These are phyloP conservation scores for Setaria viridis DNA, from an alignment of 202 grass and related monocot species.

Conservation along the genomic window DNA sequence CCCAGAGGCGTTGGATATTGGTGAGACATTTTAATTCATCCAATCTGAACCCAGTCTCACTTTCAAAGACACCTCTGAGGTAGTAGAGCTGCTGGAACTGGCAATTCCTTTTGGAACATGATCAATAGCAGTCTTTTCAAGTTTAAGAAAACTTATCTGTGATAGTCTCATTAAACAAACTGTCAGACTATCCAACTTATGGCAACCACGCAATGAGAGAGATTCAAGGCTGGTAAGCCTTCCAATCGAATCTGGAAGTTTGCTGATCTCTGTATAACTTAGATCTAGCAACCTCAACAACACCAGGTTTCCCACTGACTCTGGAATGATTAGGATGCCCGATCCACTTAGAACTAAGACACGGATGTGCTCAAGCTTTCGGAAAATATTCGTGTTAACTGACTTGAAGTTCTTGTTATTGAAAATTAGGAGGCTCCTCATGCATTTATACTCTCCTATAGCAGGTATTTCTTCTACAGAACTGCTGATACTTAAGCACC, in stretches of 20 bases:
- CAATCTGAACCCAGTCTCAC: slow-evolving; percentile 10
- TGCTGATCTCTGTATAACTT: background rate
- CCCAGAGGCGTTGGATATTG: slow-evolving; percentile 19
- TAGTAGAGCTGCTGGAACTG: slow-evolving; percentile 22
- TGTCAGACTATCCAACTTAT: background rate
- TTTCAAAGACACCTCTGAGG: slow-evolving; percentile 35
- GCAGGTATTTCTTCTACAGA: background rate
- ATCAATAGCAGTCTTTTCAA: background rate
- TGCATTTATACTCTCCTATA: background rate
- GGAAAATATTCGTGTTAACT: background rate
- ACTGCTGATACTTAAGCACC: background rate
- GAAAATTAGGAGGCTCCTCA: slow-evolving; percentile 31
- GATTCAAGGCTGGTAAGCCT: slow-evolving; percentile 37
- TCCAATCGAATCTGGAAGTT: slow-evolving; percentile 39
- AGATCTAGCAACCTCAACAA: slow-evolving; percentile 42
- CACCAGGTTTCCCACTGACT: slow-evolving; percentile 9
- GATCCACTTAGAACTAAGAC: slow-evolving; percentile 24
- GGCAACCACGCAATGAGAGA: slow-evolving; percentile 25
- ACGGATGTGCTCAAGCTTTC: slow-evolving; percentile 26
- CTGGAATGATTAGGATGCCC: slow-evolving; percentile 9
- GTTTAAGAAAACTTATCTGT: background rate
- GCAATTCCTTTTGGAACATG: slow-evolving; percentile 39
- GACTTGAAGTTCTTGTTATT: slow-evolving; percentile 21
- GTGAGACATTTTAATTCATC: slow-evolving; percentile 13
- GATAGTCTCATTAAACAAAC: background rate